phyloP scores from a whole-genome alignment of 176 grass and related monocot species.

The Avena insularis region DNA sequence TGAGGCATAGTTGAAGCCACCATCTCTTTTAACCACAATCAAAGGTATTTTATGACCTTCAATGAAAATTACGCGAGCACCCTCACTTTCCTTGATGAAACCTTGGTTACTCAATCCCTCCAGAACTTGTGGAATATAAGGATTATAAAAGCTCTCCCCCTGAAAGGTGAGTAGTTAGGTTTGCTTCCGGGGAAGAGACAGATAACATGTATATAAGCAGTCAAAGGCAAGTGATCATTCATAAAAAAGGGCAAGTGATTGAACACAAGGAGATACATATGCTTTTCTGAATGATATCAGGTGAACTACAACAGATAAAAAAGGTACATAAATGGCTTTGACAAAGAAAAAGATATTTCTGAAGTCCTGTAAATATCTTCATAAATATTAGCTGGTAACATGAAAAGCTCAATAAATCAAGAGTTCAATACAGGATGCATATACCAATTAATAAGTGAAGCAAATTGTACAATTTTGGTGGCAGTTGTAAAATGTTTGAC shows the following conservation, averaged over 20 bases:
- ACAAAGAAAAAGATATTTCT: not conserved
- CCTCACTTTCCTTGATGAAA: constrained; percentile 78
- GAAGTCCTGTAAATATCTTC: not conserved
- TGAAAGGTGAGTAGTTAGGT: constrained; percentile 40
- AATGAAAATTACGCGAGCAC: constrained; percentile 76
- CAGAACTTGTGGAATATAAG: constrained; percentile 76
- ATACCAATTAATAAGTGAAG: not conserved
- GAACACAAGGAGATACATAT: not conserved
- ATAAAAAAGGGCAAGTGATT: not conserved
- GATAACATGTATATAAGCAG: not conserved
- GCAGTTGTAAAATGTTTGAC: not conserved
- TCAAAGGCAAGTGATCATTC: not conserved
- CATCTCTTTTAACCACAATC: constrained; percentile 93
- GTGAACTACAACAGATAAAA: not conserved
- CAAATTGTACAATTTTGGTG: not conserved
- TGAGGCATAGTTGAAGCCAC: constrained; percentile 93
- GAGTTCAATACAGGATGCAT: not conserved
- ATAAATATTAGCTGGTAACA: constrained; percentile 22
- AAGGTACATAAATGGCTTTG: not conserved
- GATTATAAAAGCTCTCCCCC: constrained; percentile 98
- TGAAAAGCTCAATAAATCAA: not conserved
- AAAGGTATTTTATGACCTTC: constrained; percentile 77
- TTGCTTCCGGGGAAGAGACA: constrained; percentile 15
- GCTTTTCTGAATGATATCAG: not conserved
- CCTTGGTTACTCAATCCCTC: constrained; percentile 65